These are phyloP conservation scores for Salix arbutifolia DNA, from an alignment of 345 rosid species.

Conservation along the genomic window DNA sequence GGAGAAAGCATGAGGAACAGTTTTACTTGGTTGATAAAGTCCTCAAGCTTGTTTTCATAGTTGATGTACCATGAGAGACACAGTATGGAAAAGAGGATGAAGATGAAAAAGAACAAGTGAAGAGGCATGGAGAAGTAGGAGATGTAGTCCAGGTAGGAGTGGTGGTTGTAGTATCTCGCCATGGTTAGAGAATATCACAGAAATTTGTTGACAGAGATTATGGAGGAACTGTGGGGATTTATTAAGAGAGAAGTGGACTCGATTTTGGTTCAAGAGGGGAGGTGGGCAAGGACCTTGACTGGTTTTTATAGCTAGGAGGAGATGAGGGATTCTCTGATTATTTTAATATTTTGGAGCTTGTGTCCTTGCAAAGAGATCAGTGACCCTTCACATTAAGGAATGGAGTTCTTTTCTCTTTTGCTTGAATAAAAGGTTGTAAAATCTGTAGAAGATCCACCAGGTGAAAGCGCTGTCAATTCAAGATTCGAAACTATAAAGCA, in stretches of 20 bases:
- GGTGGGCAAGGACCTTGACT: background rate
- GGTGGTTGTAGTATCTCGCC: conserved; percentile 9
- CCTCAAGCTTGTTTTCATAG: conserved; percentile 42
- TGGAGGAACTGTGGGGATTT: background rate
- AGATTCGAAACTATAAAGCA: no score
- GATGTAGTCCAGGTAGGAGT: conserved; percentile 27
- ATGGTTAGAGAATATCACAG: background rate
- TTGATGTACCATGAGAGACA: conserved; percentile 53
- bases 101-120: conserved; percentile 39
- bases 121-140: conserved; percentile 32
- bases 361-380: no score
- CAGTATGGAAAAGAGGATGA: conserved; percentile 28
- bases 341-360: no score
- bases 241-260: background rate
- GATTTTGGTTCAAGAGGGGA: background rate
- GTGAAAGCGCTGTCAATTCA: no score
- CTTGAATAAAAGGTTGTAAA: no score
- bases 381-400: no score
- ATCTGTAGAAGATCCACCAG: no score
- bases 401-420: no score
- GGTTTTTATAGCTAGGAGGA: background rate
- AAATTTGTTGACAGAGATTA: background rate
- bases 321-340: background rate
- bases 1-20: conserved; percentile 49
- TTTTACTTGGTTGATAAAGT: conserved; percentile 37